Conservation (phyloP, 2,329 filamentous ascomycete species). For the Hypomyces perniciosus region DNA sequence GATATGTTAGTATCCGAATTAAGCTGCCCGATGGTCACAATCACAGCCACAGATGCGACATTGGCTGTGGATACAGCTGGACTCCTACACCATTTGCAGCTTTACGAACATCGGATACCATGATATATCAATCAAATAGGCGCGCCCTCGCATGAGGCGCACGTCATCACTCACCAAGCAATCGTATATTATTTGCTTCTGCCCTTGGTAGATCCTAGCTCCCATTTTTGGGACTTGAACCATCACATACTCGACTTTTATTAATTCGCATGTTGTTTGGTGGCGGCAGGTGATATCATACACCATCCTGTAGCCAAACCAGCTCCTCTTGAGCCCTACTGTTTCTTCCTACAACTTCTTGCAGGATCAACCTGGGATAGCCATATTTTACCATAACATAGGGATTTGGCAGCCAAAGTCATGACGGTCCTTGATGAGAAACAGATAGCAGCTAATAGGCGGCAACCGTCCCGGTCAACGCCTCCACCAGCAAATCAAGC, state of each 20-base stretch:
- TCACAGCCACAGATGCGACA: too few relatives aligned
- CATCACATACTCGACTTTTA: too few relatives aligned
- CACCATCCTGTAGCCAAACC: not conserved
- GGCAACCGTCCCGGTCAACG: constrained; percentile 2
- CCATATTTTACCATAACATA: too few relatives aligned
- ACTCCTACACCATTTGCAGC: too few relatives aligned
- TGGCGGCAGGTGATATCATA: constrained; percentile 5
- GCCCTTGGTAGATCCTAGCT: not conserved
- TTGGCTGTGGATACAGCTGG: too few relatives aligned
- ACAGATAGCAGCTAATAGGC: constrained; percentile 15
- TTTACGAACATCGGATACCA: too few relatives aligned
- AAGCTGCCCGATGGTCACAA: too few relatives aligned
- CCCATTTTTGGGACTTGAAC: too few relatives aligned
- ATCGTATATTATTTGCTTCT: not conserved
- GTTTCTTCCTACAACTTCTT: not conserved
- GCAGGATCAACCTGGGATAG: too few relatives aligned
- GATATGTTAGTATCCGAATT: too few relatives aligned
- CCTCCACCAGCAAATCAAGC: constrained; percentile 6
- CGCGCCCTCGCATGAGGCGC: not conserved
- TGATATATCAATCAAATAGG: too few relatives aligned
- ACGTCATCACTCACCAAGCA: constrained; percentile 5
- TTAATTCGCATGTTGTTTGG: not conserved
- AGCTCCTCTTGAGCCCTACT: not conserved
- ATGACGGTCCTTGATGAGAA: constrained; percentile 26
- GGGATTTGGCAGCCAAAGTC: not conserved